Evolutionary conservation across 768 basidiomycete species (phyloP).

Genomic region (Floccularia luteovirens): DNA sequence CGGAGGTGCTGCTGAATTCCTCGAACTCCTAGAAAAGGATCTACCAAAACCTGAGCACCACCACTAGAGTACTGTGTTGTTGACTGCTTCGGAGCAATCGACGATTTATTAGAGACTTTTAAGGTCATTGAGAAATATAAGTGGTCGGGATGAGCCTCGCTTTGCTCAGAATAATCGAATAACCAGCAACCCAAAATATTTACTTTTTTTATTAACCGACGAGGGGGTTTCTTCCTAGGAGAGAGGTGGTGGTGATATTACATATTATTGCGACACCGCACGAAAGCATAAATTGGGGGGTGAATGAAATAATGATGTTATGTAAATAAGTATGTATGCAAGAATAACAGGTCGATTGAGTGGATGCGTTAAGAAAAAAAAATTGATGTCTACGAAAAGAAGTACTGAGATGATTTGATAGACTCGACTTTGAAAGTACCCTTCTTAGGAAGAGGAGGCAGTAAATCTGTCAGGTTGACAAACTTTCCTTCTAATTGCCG

Average conservation of each 20-base stretch:
- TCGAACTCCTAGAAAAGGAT: constrained; percentile 78
- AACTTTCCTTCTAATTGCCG: constrained; percentile 46
- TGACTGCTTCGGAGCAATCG: too few relatives aligned
- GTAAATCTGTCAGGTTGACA: constrained; percentile 61
- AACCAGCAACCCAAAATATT: too few relatives aligned
- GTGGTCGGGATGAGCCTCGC: too few relatives aligned
- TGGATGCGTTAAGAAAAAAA: neutral
- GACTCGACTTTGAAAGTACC: constrained; percentile 79
- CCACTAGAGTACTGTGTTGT: too few relatives aligned
- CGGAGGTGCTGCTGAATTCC: constrained; percentile 68
- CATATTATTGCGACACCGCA: too few relatives aligned
- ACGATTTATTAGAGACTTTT: too few relatives aligned
- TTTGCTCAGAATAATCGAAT: too few relatives aligned
- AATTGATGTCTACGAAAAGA: constrained; percentile 68
- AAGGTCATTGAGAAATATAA: too few relatives aligned
- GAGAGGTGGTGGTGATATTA: too few relatives aligned
- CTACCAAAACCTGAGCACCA: constrained; percentile 60
- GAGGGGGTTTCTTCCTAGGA: too few relatives aligned
- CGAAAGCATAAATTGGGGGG: neutral
- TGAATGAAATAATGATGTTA: neutral
- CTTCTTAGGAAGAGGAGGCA: constrained; percentile 79
- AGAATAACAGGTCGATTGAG: neutral
- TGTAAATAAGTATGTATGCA: neutral
- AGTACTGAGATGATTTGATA: constrained; percentile 81
- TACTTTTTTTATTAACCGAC: too few relatives aligned